A percentile compares a stretch with the other conserved stretches of the same genome.
Conservation (phyloP, 2,329 filamentous ascomycete species). For the Dactylella cylindrospora region DNA sequence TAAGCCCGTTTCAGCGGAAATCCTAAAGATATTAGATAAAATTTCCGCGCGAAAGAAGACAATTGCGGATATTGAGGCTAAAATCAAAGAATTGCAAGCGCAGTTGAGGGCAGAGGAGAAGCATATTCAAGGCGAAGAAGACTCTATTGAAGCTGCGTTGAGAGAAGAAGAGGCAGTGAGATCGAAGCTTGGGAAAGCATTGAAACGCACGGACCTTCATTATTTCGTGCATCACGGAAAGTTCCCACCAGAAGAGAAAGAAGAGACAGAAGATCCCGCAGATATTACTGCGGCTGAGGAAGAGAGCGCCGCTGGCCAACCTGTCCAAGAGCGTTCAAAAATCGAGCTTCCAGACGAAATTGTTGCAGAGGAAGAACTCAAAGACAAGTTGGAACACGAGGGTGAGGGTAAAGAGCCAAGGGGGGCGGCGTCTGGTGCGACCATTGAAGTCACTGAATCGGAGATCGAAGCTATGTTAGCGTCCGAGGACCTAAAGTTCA, state of each 20-base stretch:
- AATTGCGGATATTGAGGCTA: constrained; percentile 6
- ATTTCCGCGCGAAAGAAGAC: constrained; percentile 3
- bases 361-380: neutral
- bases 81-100: constrained; percentile 10
- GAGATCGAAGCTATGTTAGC: constrained; percentile 7
- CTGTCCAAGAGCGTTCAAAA: no score
- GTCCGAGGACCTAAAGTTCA: neutral
- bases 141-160: neutral
- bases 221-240: neutral
- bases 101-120: neutral
- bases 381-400: neutral
- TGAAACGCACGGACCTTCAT: constrained; percentile 2
- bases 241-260: neutral
- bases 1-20: constrained; percentile 11
- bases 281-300: neutral
- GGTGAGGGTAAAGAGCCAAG: neutral
- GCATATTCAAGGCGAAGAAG: constrained; percentile 11
- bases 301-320: neutral
- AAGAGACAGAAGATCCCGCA: neutral
- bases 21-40: constrained; percentile 3
- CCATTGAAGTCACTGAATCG: neutral
- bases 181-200: constrained; percentile 11
- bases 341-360: neutral
- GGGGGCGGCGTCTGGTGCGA: neutral
- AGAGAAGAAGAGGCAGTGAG: constrained; percentile 5